Base-by-base conservation (phyloP, 2,329 filamentous ascomycete species). In the Penicillium sp. region DNA sequence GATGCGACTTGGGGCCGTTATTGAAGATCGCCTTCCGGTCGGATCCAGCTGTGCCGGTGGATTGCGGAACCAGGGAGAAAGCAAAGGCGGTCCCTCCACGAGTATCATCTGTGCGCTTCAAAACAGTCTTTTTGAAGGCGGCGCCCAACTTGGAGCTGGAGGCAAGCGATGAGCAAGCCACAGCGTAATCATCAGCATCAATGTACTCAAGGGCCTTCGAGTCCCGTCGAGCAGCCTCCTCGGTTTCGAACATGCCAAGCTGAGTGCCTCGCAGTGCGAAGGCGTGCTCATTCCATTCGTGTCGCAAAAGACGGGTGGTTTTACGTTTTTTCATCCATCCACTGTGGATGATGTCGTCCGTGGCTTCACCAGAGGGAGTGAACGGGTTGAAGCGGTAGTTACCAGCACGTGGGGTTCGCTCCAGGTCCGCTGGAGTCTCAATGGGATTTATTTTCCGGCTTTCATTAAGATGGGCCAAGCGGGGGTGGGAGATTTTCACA, bases 291-390 rank as follows among this genome's bases (percentile, higher is more conserved):
- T 92, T 84, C 93, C 93, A 97, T 76, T 97, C 92, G 74, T 96
- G 90, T 39, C 92, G 90, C 55, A 97, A 83, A 79, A 96, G 87
- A 68, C 87, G 87, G 43, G 90, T 93, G 33, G 89, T 69, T 79
- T 91, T 91, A 71, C 93, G 90, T 82, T 96, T 96, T 82, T 91
- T 93, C 87, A 99, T 96, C 75, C 88, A 92, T 1, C 95, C 95
- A 49, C 90, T 85, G 74, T 93, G 90, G 33, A 85, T 84, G 61
- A 89, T 76, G 55, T 86, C 85, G 21, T 52, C 42, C 1, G 7
- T 6, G 21, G 14, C 13, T n/a, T 46, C 16, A 19, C 48, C 21
- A 4, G 8, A 1, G 2, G 22, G 21, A 8, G 13, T 11, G 13
- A 65, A 64, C 7, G 49, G 59, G 21, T 59, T 68, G 54, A 49